Evolutionary conservation across 2,329 filamentous ascomycete genomes (phyloP).

Genomic region (Septoria petroselini): DNA sequence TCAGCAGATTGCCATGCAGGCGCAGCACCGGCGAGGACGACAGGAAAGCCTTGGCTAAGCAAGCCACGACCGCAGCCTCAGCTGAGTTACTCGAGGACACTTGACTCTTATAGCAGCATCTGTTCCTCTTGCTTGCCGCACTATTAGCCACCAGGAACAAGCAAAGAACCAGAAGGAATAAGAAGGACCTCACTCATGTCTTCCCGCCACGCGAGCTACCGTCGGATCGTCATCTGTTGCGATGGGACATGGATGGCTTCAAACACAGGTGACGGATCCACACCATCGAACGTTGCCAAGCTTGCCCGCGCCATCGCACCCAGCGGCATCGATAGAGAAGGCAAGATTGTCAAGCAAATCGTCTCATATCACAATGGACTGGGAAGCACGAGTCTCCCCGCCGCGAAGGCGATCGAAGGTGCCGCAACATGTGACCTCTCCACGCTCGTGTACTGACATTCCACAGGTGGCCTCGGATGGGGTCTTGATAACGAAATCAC

Average conservation of each 20-base stretch:
- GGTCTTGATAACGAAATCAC: conserved; percentile 49
- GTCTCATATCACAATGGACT: conserved; percentile 49
- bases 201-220: conserved; percentile 11
- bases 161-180: no score
- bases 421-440: conserved; percentile 36
- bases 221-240: conserved; percentile 19
- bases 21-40: no score
- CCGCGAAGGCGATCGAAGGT: conserved; percentile 18
- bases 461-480: no score
- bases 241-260: conserved; percentile 38
- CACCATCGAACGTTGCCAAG: conserved; percentile 48
- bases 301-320: conserved; percentile 48
- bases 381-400: conserved; percentile 41
- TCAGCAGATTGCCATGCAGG: no score
- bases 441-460: no score
- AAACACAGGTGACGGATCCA: conserved; percentile 42
- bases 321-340: conserved; percentile 40
- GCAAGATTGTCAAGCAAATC: conserved; percentile 42
- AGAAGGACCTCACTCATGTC: no score
- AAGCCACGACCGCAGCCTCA: no score
- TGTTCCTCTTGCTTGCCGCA: no score
- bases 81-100: no score
- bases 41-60: no score
- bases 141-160: no score
- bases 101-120: no score